Percentiles rank a stretch among this genome's conserved stretches.
Evolutionary conservation across 805 yeast genomes (phyloP).

Genomic region (Yamadazyma paraphyllophila): DNA sequence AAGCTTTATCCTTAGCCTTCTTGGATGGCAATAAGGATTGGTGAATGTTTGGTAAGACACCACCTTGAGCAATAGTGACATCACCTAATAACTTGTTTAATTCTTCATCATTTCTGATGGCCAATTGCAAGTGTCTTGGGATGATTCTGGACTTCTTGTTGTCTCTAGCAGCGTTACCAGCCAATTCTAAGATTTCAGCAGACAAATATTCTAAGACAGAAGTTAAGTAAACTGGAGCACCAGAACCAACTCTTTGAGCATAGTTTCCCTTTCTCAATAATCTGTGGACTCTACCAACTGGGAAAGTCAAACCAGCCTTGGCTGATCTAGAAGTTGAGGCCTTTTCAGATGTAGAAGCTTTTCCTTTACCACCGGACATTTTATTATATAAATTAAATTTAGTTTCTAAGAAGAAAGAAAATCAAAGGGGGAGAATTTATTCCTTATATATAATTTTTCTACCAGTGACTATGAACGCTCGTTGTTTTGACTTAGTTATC

Average conservation of each 20-base stretch:
- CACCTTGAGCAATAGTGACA: slow-evolving; percentile 98
- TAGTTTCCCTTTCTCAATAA: slow-evolving; percentile 94
- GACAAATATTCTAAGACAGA: slow-evolving; percentile 96
- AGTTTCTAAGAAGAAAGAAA: slow-evolving; percentile 1
- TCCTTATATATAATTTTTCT: slow-evolving; percentile 6
- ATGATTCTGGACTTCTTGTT: slow-evolving; percentile 98
- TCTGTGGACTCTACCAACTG: slow-evolving; percentile 99
- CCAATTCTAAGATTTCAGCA: slow-evolving; percentile 96
- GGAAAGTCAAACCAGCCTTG: slow-evolving; percentile 98
- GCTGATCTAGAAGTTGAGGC: slow-evolving; percentile 98
- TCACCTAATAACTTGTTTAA: slow-evolving; percentile 88
- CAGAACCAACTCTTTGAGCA: slow-evolving; percentile 98
- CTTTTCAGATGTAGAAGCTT: slow-evolving; percentile 93
- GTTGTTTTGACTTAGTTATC: background rate
- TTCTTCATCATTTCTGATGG: slow-evolving; percentile 99
- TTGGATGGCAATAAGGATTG: slow-evolving; percentile 86
- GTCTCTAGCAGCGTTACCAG: slow-evolving; percentile 99
- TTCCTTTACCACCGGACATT: slow-evolving; percentile 87
- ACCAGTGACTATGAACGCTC: background rate
- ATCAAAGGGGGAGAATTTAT: slow-evolving; percentile 6
- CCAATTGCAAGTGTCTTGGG: slow-evolving; percentile 98
- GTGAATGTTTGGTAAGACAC: slow-evolving; percentile 97
- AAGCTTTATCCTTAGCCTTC: slow-evolving; percentile 60
- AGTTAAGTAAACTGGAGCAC: slow-evolving; percentile 97
- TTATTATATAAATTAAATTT: slow-evolving; percentile 20